Percentiles rank a stretch among this genome's conserved stretches.
Conservation (phyloP, 257 asterid species). For the Nicotiana sylvestris region DNA sequence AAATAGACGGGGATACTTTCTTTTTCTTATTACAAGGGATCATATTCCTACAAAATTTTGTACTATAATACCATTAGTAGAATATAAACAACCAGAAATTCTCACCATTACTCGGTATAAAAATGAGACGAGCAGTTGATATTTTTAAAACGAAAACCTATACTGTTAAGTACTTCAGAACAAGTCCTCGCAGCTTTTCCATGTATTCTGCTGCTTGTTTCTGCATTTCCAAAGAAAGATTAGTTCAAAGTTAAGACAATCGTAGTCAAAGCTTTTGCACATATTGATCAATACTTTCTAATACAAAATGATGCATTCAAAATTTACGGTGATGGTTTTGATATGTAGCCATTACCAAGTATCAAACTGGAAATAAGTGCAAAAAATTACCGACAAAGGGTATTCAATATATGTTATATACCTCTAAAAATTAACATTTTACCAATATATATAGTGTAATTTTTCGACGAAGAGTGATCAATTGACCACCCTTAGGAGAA, state of each 20-base stretch:
- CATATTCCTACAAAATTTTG: constrained; percentile 10
- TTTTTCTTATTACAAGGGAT: neutral
- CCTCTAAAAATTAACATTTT: too few species aligned
- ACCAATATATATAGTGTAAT: too few species aligned
- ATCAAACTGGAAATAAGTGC: too few species aligned
- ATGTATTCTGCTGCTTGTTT: constrained; percentile 72
- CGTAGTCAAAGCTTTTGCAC: neutral
- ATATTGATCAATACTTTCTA: too few species aligned
- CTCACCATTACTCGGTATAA: neutral
- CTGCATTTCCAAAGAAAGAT: constrained; percentile 34
- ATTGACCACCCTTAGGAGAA: too few species aligned
- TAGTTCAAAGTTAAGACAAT: neutral
- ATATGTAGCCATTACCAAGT: neutral
- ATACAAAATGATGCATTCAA: too few species aligned
- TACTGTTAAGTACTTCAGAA: constrained; percentile 78
- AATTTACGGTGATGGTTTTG: neutral
- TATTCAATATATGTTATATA: too few species aligned
- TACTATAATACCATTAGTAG: neutral
- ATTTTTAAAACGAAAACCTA: constrained; percentile 19
- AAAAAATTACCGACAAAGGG: too few species aligned
- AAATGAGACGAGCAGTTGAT: neutral
- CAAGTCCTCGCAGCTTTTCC: constrained; percentile 73
- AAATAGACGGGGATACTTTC: neutral
- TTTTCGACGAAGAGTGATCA: too few species aligned
- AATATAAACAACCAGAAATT: neutral